These are phyloP conservation scores for Fomitopsis schrenkii DNA, from an alignment of 1,284 basidiomycete genomes.

Conservation along the genomic window DNA sequence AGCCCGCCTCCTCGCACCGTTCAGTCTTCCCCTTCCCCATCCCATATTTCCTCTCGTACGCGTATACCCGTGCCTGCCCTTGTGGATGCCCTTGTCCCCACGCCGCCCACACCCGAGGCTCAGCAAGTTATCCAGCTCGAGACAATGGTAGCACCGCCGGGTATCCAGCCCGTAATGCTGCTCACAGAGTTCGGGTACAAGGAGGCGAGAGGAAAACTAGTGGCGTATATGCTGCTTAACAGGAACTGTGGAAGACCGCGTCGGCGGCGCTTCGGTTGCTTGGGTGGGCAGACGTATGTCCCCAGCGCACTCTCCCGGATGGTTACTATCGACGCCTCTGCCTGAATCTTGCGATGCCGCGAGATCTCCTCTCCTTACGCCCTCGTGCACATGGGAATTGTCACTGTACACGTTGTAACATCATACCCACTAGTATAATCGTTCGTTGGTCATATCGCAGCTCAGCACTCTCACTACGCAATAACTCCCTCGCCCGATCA, in stretches of 20 bases:
- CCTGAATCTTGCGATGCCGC: background rate
- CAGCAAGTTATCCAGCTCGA: background rate
- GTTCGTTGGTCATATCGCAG: background rate
- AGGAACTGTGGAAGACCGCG: conserved; percentile 22
- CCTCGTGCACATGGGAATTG: no score
- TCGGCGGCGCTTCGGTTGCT: conserved; percentile 12
- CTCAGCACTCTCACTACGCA: background rate
- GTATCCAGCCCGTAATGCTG: conserved; percentile 8
- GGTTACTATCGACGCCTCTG: conserved; percentile 16
- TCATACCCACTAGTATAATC: background rate
- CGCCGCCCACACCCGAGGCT: background rate
- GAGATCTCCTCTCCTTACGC: no score
- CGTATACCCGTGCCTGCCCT: conserved; percentile 12
- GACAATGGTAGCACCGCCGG: background rate
- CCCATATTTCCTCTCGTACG: conserved; percentile 11
- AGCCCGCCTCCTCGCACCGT: conserved; percentile 7
- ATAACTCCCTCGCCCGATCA: background rate
- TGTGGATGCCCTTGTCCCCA: background rate
- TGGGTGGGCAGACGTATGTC: conserved; percentile 20
- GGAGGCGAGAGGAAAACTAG: conserved; percentile 20
- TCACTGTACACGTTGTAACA: background rate
- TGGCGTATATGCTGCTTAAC: conserved; percentile 25
- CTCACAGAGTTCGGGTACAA: conserved; percentile 8
- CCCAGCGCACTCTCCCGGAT: conserved; percentile 24
- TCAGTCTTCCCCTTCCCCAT: conserved; percentile 11